Conservation (phyloP, 1,284 basidiomycete species). For the Ceratobasidium theobromae region DNA sequence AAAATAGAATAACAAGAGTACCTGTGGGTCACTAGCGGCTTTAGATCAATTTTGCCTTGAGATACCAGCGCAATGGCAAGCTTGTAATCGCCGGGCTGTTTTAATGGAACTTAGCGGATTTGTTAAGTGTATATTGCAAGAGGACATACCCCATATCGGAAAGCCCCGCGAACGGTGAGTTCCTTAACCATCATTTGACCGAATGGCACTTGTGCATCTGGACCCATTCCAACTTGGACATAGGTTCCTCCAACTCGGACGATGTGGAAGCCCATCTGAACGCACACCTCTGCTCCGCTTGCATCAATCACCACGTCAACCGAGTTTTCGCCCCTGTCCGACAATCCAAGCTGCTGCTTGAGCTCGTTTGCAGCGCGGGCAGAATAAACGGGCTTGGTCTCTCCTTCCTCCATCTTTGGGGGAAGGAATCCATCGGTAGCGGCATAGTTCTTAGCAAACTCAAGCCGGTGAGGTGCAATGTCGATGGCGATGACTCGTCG, state of each 20-base stretch:
- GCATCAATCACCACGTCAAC: constrained; percentile 63
- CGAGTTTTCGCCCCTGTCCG: constrained; percentile 48
- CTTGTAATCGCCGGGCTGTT: constrained; percentile 68
- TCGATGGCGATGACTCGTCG: constrained; percentile 81
- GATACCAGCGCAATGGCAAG: constrained; percentile 56
- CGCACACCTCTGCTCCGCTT: constrained; percentile 61
- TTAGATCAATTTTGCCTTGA: constrained; percentile 53
- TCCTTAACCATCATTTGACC: constrained; percentile 70
- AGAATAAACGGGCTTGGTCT: constrained; percentile 69
- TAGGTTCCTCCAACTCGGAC: constrained; percentile 72
- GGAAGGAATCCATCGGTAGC: constrained; percentile 83
- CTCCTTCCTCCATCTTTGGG: constrained; percentile 59
- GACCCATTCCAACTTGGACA: constrained; percentile 46
- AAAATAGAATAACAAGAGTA: constrained; percentile 42
- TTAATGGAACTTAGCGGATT: constrained; percentile 11
- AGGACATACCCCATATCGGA: constrained; percentile 53
- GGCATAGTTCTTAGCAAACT: constrained; percentile 86
- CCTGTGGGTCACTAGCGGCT: constrained; percentile 58
- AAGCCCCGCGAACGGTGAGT: constrained; percentile 78
- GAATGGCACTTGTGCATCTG: constrained; percentile 46
- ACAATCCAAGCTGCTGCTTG: constrained; percentile 46
- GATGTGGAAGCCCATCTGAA: constrained; percentile 55
- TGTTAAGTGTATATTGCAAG: constrained; percentile 1
- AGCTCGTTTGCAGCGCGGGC: constrained; percentile 49
- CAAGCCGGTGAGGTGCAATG: constrained; percentile 77